Conservation (phyloP, 208 protist species). For the Tetramitus jugosus region DNA sequence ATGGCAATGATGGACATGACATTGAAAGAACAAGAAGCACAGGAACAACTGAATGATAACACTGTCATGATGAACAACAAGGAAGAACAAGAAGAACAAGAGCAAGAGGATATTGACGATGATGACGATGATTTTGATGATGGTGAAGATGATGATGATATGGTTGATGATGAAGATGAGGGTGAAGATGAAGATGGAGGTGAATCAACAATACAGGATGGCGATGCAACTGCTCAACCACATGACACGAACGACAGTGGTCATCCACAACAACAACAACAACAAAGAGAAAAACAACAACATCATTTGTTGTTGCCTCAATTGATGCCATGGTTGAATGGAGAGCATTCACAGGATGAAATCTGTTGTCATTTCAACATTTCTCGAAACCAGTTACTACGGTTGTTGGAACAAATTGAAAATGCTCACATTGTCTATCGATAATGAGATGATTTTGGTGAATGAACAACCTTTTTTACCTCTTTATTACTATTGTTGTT, state of each 20-base stretch:
- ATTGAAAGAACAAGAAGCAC: too few relatives aligned
- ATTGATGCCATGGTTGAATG: too few relatives aligned
- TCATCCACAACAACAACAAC: not conserved
- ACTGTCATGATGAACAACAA: not conserved
- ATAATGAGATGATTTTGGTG: too few relatives aligned
- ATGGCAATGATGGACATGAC: too few relatives aligned
- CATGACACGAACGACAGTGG: not conserved
- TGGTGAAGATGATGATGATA: not conserved
- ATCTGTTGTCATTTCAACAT: constrained; percentile 5
- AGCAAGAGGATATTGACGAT: not conserved
- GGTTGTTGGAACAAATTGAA: not conserved
- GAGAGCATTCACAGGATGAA: not conserved
- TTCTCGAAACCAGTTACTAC: not conserved
- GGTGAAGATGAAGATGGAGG: not conserved
- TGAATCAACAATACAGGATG: not conserved
- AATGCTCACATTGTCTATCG: too few relatives aligned
- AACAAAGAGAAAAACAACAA: not conserved
- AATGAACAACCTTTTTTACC: too few relatives aligned
- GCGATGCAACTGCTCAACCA: not conserved
- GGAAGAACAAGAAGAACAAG: too few relatives aligned
- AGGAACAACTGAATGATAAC: too few relatives aligned
- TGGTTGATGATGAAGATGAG: not conserved
- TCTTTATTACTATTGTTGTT: too few relatives aligned
- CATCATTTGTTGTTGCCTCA: too few relatives aligned
- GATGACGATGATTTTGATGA: not conserved